Conservation (phyloP, 495 filamentous ascomycete species). For the Trypethelium eluteriae region DNA sequence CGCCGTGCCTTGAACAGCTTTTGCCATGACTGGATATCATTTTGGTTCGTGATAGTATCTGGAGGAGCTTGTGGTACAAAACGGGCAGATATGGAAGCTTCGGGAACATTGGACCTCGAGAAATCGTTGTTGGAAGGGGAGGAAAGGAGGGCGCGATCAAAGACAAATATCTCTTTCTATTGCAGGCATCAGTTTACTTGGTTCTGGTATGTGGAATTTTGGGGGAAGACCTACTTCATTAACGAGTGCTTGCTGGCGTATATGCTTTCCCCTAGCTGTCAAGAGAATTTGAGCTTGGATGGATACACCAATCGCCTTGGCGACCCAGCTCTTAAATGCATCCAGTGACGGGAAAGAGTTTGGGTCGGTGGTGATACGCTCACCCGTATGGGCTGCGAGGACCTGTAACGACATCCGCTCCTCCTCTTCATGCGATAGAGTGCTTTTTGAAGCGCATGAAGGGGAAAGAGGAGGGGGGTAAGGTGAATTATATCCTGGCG, state of each 20-base stretch:
- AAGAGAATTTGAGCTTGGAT: slow-evolving; percentile 68
- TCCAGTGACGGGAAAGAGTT: slow-evolving; percentile 58
- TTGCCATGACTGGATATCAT: slow-evolving; percentile 73
- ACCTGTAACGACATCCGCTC: slow-evolving; percentile 66
- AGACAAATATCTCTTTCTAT: slow-evolving; percentile 81
- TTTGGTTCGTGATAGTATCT: slow-evolving; percentile 63
- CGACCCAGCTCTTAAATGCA: slow-evolving; percentile 59
- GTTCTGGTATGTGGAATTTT: slow-evolving; percentile 13
- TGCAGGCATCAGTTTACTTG: neutral
- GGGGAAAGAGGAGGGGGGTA: neutral
- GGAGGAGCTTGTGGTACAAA: slow-evolving; percentile 56
- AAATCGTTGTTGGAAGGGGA: slow-evolving; percentile 32
- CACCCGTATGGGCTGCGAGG: slow-evolving; percentile 81
- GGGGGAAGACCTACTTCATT: slow-evolving; percentile 44
- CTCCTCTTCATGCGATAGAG: slow-evolving; percentile 12
- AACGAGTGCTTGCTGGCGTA: slow-evolving; percentile 65
- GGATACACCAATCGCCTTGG: slow-evolving; percentile 57
- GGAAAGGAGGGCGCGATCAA: slow-evolving; percentile 56
- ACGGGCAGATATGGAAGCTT: slow-evolving; percentile 42
- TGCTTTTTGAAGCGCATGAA: neutral
- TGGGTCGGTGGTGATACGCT: slow-evolving; percentile 66
- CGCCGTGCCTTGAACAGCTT: slow-evolving; percentile 65
- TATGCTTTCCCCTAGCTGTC: slow-evolving; percentile 71
- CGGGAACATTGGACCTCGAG: slow-evolving; percentile 41
- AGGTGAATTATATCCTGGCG: neutral